Conservation (phyloP, 164 flowering plant genomes). For the Nymphaea thermarum region DNA sequence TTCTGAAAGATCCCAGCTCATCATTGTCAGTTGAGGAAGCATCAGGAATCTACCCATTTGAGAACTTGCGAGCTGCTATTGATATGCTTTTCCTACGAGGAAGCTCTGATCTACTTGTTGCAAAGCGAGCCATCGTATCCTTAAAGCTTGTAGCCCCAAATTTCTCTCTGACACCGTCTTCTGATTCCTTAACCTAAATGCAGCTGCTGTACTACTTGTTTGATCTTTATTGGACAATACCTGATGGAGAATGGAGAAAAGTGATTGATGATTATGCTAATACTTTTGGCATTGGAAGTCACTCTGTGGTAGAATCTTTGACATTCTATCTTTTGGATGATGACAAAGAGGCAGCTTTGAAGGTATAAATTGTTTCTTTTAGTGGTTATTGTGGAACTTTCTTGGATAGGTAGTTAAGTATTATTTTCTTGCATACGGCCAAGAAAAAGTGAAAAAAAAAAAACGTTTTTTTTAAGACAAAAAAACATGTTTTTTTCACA, state of each 20-base stretch:
- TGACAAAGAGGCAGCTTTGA: conserved; percentile 55
- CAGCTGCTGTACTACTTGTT: conserved; percentile 81
- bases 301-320: conserved; percentile 70
- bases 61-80: conserved; percentile 63
- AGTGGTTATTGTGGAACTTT: no score
- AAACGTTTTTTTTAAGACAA: no score
- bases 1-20: conserved; percentile 39
- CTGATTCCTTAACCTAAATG: conserved; percentile 28
- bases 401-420: no score
- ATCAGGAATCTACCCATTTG: conserved; percentile 67
- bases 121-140: conserved; percentile 98
- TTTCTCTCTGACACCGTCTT: background rate
- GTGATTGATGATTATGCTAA: conserved; percentile 81
- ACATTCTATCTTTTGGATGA: conserved; percentile 91
- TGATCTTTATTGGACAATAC: conserved; percentile 79
- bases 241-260: conserved; percentile 58
- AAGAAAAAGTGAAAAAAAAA: no score
- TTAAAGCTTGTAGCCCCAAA: conserved; percentile 5
- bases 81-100: conserved; percentile 79
- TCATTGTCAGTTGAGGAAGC: conserved; percentile 36
- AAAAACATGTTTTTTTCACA: no score
- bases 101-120: conserved; percentile 77
- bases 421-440: no score
- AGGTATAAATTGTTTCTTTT: conserved; percentile 31
- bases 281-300: conserved; percentile 60